Evolutionary conservation across 257 asterid genomes (phyloP), one percentile per base, ranked within the genome.

Genomic region (Solanum corneliomulleri): DNA sequence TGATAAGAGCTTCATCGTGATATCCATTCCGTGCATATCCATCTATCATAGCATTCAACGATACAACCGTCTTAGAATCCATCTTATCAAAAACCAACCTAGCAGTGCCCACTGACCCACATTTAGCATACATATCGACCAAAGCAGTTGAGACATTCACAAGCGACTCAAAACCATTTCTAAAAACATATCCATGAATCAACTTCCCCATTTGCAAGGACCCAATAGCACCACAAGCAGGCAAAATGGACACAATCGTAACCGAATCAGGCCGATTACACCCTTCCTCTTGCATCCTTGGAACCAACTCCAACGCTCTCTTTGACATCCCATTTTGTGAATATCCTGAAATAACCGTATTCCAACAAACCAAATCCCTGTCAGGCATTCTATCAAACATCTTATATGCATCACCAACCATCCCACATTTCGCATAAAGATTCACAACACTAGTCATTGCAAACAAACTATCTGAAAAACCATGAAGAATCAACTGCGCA

Each of bases 41-140:
- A 88, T 95, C 98, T 39, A 97, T 94, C 95, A 97, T 92, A 1
- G 98, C 91, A 83, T 97, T 97, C 98, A 98, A 92, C 3, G 98
- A 95, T 29, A 97, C 98, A 25, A 94, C 97, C 3, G 95, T 92
- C 92, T 87, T 94, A 10, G 87, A 86, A 82, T 86, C 88, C 95
- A 97, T 97, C 75, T 88, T 81, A 82, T 95, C 98, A 66, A 97
- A 97, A 68, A 94, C 88, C 89, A 71, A 56, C 9, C 95, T 88
- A 7, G 96, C 95, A 68, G 75, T 86, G 44, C 86, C 87, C 42
- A 93, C 80, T 21, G 83, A 82, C 82, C 97, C 98, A 88, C 99
- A 95, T 89, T 97, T 97, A 2, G 96, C 96, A 85, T 97, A 97
- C 98, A 97, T 94, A 88, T 94, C 96, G 66, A 97, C 89, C 89